Base-by-base conservation (phyloP, 108 stramenopile species). In the Skeletonema marinoi region DNA sequence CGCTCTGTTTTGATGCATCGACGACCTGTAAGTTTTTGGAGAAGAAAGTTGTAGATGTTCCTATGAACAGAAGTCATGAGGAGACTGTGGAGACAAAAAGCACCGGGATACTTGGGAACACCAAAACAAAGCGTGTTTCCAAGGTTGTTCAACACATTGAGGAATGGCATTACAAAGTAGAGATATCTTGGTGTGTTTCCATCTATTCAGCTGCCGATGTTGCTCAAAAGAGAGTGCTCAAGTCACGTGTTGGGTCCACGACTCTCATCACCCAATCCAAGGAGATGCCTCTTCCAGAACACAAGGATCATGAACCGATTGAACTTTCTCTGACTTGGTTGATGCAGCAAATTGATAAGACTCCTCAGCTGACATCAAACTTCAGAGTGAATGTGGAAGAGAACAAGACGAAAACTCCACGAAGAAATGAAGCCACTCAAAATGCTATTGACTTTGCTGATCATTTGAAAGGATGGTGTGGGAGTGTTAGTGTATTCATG, bases 291-390 rank as follows among this genome's bases (percentile, higher is more conserved):
- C 2, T 77, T 19, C 72, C 63, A 19, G 51, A 68, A 4, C 51
- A 65, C 33, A 35, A 30, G 2, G 68, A 68, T 21, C 63, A 63
- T 51, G 30, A 42, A 11, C 85, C 87, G 19, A 32, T 78, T 7
- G 92, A 93, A 17, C 51, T 90, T n/a, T 71, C 84, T 1, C 67
- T 93, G 32, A 90, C 85, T 8, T 91, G 92, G 92, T 59, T 93
- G 54, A 60, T 93, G 19, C 38, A 78, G 56, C 86, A 88, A 58
- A 88, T 93, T 64, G 71, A 85, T 73, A 66, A 58, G 13, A 9
- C 33, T 16, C 44, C 44, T 46, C 36, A 71, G n/a, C 54, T 77
- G 9, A 70, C 71, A n/a, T 69, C 82, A 12, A 71, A 77, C 29
- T 84, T 86, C 48, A 70, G 78, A 29, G 82, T 92, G 66, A 41